Evolutionary conservation across 768 basidiomycete species (phyloP).

Genomic region (Pulveroboletus sp.): DNA sequence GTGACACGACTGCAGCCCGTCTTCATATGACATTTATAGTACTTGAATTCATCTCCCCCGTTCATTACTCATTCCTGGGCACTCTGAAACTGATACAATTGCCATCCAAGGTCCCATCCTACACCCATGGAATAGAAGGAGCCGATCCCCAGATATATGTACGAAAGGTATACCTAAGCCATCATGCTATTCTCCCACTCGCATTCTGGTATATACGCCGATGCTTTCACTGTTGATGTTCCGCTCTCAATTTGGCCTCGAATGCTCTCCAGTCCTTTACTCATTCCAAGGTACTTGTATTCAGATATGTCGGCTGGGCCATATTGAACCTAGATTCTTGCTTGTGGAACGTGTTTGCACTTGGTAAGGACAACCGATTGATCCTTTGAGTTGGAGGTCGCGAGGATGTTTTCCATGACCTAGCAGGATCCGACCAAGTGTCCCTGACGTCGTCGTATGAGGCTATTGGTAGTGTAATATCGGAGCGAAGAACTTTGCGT

Average conservation of each 20-base stretch:
- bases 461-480: not conserved
- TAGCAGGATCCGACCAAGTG: not conserved
- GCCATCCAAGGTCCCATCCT: not conserved
- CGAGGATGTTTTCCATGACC: too few relatives aligned
- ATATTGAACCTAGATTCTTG: not conserved
- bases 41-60: slow-evolving; percentile 3
- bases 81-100: not conserved
- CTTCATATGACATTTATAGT: slow-evolving; percentile 7
- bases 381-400: not conserved
- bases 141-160: not conserved
- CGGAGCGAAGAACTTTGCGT: too few relatives aligned
- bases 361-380: not conserved
- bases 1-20: not conserved
- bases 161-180: slow-evolving; percentile 8
- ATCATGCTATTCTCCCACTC: slow-evolving; percentile 11
- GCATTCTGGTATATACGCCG: slow-evolving; percentile 11
- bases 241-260: slow-evolving; percentile 2
- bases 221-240: slow-evolving; percentile 11
- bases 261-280: not conserved
- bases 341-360: not conserved
- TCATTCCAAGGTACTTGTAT: not conserved
- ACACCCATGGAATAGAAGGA: slow-evolving; percentile 3
- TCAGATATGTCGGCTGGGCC: slow-evolving; percentile 14
- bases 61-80: not conserved
- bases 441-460: not conserved